A percentile compares a stretch with the other conserved stretches of the same genome.
These are phyloP conservation scores for Wickerhamomyces tratensis DNA, from an alignment of 805 yeast genomes.

Conservation along the genomic window DNA sequence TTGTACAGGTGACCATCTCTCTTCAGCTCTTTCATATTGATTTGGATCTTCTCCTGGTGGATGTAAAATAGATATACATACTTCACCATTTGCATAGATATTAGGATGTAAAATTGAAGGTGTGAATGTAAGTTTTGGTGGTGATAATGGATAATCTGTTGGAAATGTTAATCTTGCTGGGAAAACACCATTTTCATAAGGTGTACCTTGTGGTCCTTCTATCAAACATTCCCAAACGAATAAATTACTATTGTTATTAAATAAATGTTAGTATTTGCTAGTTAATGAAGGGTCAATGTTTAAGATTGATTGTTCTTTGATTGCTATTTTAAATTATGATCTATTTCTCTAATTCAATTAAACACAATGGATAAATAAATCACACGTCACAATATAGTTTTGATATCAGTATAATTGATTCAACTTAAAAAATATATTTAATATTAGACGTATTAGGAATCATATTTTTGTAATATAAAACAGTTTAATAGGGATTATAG, in stretches of 20 bases:
- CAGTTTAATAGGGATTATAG: too few species aligned
- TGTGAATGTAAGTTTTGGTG: constrained; percentile 66
- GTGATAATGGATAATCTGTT: constrained; percentile 71
- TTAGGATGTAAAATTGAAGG: constrained; percentile 91
- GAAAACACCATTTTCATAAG: constrained; percentile 83
- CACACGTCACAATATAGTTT: too few species aligned
- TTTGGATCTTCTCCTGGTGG: constrained; percentile 97
- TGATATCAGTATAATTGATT: too few species aligned
- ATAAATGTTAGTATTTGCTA: neutral
- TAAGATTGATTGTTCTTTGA: too few species aligned
- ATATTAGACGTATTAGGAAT: too few species aligned
- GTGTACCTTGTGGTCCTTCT: constrained; percentile 78
- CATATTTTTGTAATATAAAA: too few species aligned
- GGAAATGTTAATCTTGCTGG: constrained; percentile 71
- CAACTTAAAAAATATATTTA: too few species aligned
- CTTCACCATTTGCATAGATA: constrained; percentile 89
- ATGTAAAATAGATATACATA: constrained; percentile 90
- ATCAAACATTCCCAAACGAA: constrained; percentile 78
- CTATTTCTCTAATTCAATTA: too few species aligned
- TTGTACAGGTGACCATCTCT: constrained; percentile 97
- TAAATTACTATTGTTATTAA: constrained; percentile 28
- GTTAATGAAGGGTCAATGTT: too few species aligned
- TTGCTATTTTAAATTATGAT: too few species aligned
- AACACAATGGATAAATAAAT: too few species aligned
- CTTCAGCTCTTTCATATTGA: constrained; percentile 91